These are phyloP conservation scores for Euphrasia arctica DNA, from an alignment of 305 asterid genomes.

Conservation along the genomic window DNA sequence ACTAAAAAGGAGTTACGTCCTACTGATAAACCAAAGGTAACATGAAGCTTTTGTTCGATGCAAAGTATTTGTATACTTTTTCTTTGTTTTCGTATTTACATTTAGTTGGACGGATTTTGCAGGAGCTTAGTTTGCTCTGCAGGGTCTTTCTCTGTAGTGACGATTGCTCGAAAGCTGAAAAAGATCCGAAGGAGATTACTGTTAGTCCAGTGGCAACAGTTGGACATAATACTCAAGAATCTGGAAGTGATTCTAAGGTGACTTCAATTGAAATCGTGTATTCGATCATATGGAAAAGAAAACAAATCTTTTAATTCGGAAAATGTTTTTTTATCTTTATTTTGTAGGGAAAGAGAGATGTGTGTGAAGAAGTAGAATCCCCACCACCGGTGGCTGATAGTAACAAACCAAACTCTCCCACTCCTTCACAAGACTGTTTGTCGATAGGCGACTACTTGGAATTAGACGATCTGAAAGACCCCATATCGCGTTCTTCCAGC, in stretches of 20 bases:
- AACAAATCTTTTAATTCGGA: too few relatives aligned
- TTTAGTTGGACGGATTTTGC: conserved; percentile 39
- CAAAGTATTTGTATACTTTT: not conserved
- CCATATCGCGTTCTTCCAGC: conserved; percentile 49
- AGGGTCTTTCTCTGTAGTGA: conserved; percentile 40
- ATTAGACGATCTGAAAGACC: conserved; percentile 52
- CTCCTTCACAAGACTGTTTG: conserved; percentile 31
- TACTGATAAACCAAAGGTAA: conserved; percentile 41
- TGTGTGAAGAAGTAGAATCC: conserved; percentile 13
- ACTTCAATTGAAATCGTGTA: conserved; percentile 12
- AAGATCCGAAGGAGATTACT: conserved; percentile 12
- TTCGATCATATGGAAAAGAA: too few relatives aligned
- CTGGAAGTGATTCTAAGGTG: conserved; percentile 38
- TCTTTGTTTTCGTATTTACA: conserved; percentile 21
- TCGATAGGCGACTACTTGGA: conserved; percentile 57
- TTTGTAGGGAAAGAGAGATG: conserved; percentile 22
- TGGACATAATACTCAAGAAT: conserved; percentile 22
- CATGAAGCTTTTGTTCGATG: too few relatives aligned
- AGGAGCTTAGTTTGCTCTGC: conserved; percentile 55
- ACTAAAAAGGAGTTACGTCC: conserved; percentile 29
- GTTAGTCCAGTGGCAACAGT: conserved; percentile 20
- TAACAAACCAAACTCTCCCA: conserved; percentile 24
- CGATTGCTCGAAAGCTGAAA: too few relatives aligned
- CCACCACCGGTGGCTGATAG: conserved; percentile 18
- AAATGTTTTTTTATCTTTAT: not conserved